Conservation (phyloP, 768 basidiomycete species). For the Favolaschia claudopus region DNA sequence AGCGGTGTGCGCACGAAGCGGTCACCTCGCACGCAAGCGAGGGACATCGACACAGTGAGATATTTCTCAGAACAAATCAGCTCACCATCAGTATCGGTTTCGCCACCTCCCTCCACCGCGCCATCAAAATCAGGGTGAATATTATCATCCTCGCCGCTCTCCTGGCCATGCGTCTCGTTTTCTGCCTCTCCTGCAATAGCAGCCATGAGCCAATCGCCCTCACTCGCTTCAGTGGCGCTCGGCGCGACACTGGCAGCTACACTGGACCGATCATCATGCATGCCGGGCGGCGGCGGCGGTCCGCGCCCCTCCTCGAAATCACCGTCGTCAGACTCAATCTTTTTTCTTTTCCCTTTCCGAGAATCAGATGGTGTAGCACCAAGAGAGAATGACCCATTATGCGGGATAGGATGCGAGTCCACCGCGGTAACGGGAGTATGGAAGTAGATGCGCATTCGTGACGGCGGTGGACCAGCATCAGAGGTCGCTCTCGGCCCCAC, state of each 20-base stretch:
- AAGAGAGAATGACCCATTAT: conserved; percentile 58
- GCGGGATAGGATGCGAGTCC: conserved; percentile 78
- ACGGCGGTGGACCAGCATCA: conserved; percentile 58
- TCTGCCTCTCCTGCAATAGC: conserved; percentile 79
- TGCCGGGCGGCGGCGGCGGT: conserved; percentile 69
- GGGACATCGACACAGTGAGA: conserved; percentile 56
- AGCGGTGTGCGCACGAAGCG: conserved; percentile 67
- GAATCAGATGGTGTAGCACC: conserved; percentile 60
- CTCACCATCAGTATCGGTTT: conserved; percentile 60
- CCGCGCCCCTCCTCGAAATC: conserved; percentile 77
- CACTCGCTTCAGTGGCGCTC: conserved; percentile 77
- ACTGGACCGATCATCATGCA: conserved; percentile 65
- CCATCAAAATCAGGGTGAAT: conserved; percentile 45
- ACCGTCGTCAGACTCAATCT: conserved; percentile 88
- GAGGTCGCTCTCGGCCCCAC: conserved; percentile 36
- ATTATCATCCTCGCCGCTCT: conserved; percentile 46
- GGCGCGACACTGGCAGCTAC: conserved; percentile 65
- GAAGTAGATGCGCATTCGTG: conserved; percentile 91
- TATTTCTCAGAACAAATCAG: conserved; percentile 43
- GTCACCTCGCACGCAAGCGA: conserved; percentile 48
- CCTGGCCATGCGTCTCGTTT: conserved; percentile 50
- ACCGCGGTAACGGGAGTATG: conserved; percentile 87
- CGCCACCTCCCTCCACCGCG: conserved; percentile 40
- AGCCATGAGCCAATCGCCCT: conserved; percentile 90
- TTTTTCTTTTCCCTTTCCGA: conserved; percentile 87